Evolutionary conservation across 768 basidiomycete species (phyloP), one percentile per base, ranked within the genome.

Genomic region (Serpula lacrymans): DNA sequence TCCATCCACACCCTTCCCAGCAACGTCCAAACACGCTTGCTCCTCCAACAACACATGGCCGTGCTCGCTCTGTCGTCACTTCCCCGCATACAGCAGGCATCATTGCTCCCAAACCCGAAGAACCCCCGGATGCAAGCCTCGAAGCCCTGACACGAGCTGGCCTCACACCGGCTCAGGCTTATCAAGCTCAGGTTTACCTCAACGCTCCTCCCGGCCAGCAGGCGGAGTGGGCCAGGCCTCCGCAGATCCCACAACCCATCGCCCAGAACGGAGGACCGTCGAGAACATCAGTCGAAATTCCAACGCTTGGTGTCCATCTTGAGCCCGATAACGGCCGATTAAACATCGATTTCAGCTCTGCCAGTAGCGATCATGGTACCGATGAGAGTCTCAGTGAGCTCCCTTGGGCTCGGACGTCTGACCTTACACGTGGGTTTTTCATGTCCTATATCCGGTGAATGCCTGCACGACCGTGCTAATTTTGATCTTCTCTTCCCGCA

Each of bases 111-210:
- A 68, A 57, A 40, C 73, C 70, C 41, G 72, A 74, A 46, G 75
- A 77, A 49, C 69, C 71, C 31, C 68, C 71, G 51, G 75, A 76
- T 58, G 55, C 67, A 6, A 54, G 53, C 32, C 67, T 67, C 46
- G 76, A 79, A 45, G 59, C 61, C 17, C 51, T 68, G 33, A 63
- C 69, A 13, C 69, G 65, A 40, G 64, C 72, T 25, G 80, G 78
- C 3, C 72, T 88, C 37, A 84, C 85, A 3, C 79, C 84, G 31
- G 83, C 85, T 8, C 88, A 90, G 58, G 81, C 84, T 25, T 89
- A 88, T 64, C 88, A 88, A 54, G 78, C 81, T 6, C 84, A 89
- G 58, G 72, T 87, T 33, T 80, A 80, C 52, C 63, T 62, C 43
- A 77, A 70, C 52, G 69, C 59, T 42, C 64, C 72, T 29, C 52